phyloP scores from a whole-genome alignment of 2,329 filamentous ascomycete genomes.

The Aspergillus ochraceoroseus region DNA sequence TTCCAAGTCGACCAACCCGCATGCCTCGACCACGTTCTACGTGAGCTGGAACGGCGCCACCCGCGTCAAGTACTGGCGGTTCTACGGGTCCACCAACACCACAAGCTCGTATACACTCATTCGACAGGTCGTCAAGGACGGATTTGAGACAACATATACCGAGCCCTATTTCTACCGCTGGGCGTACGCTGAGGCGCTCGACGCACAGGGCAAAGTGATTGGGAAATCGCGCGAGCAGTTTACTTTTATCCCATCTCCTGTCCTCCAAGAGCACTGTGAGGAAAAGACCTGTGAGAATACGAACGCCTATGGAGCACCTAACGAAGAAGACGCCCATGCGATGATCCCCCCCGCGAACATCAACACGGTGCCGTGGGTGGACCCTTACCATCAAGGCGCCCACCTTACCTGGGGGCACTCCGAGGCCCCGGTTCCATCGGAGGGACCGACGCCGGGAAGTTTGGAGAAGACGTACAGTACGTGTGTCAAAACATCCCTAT shows the following conservation, averaged over 20 bases:
- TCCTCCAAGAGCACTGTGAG: constrained; percentile 32
- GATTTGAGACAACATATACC: constrained; percentile 39
- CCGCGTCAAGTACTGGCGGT: constrained; percentile 34
- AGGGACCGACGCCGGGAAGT: background rate
- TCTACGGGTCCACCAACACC: constrained; percentile 32
- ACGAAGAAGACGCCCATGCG: constrained; percentile 25
- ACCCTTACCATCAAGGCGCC: constrained; percentile 25
- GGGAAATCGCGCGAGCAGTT: constrained; percentile 33
- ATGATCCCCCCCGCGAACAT: constrained; percentile 30
- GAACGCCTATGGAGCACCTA: constrained; percentile 28
- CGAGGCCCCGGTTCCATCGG: constrained; percentile 1
- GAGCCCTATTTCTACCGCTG: constrained; percentile 29
- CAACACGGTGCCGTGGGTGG: constrained; percentile 34
- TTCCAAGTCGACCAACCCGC: constrained; percentile 26
- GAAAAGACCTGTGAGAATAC: constrained; percentile 31
- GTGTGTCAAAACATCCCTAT: background rate
- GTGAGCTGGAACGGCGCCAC: constrained; percentile 43
- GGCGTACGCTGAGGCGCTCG: constrained; percentile 37
- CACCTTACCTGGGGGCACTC: constrained; percentile 19
- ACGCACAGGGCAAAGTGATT: constrained; percentile 29
- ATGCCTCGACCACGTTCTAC: constrained; percentile 33
- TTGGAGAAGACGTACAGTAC: constrained; percentile 13
- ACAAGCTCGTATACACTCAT: constrained; percentile 32
- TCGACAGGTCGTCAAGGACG: constrained; percentile 29
- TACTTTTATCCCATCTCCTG: constrained; percentile 37